Evolutionary conservation across 306 rosid species (phyloP).

Genomic region (Sicyos baderoa): DNA sequence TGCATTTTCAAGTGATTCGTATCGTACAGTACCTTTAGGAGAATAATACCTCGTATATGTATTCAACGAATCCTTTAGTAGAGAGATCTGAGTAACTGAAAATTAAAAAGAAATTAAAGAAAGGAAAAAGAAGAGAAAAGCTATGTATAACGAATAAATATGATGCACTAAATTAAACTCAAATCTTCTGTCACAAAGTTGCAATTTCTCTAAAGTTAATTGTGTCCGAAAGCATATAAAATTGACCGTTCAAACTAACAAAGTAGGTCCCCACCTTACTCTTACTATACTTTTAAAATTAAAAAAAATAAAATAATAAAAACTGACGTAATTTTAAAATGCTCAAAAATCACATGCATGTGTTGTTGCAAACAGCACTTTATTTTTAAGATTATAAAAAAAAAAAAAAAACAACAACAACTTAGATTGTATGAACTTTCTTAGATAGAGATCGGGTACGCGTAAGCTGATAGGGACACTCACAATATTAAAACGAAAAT

Average conservation of each 20-base stretch:
- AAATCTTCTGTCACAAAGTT: conserved; percentile 19
- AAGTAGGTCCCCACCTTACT: neutral
- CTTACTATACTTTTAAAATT: conserved; percentile 1
- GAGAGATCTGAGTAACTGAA: conserved; percentile 19
- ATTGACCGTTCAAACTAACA: conserved; percentile 18
- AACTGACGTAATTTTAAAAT: conserved; percentile 1
- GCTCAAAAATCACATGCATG: neutral
- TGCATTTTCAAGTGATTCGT: neutral
- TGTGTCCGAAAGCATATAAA: conserved; percentile 10
- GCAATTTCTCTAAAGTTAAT: conserved; percentile 14
- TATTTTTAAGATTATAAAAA: neutral
- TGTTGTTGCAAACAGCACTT: conserved; percentile 10
- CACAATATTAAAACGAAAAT: too few species aligned
- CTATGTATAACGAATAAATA: conserved; percentile 12
- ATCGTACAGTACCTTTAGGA: conserved; percentile 4
- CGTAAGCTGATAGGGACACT: too few species aligned
- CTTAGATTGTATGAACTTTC: too few species aligned
- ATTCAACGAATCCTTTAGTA: conserved; percentile 10
- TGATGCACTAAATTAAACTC: conserved; percentile 2
- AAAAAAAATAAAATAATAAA: neutral
- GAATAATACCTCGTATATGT: conserved; percentile 13
- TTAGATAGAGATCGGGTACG: too few species aligned
- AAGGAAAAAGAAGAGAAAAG: neutral
- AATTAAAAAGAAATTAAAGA: neutral
- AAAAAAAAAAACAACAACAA: neutral